phyloP scores from a whole-genome alignment of 768 basidiomycete species.

The Baorangia bicolor region DNA sequence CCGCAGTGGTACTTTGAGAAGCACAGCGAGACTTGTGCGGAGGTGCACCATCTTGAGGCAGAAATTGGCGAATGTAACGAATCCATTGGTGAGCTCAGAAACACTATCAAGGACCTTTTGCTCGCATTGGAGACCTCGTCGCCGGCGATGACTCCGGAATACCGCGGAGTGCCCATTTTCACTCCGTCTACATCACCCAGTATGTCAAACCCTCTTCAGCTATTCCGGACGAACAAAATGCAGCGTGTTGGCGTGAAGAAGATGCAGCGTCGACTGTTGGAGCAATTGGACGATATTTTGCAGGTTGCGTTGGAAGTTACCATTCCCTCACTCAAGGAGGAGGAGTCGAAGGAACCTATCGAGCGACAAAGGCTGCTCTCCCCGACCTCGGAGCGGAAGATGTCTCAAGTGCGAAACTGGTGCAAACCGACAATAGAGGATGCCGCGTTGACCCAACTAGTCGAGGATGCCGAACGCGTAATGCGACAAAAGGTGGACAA shows the following conservation, averaged over 20 bases:
- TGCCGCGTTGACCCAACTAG: constrained; percentile 74
- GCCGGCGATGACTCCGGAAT: constrained; percentile 67
- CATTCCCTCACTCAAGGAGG: constrained; percentile 87
- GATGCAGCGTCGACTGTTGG: constrained; percentile 75
- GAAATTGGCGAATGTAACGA: constrained; percentile 95
- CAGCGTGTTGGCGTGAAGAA: constrained; percentile 79
- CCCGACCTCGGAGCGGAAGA: constrained; percentile 84
- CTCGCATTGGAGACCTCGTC: constrained; percentile 74
- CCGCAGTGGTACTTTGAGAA: constrained; percentile 99
- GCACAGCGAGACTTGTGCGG: constrained; percentile 98
- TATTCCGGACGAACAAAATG: constrained; percentile 77
- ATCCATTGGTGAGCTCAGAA: constrained; percentile 80
- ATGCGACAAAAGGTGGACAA: constrained; percentile 94
- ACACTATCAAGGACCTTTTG: constrained; percentile 78
- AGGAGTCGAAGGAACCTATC: constrained; percentile 87
- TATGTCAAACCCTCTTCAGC: constrained; percentile 70
- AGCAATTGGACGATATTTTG: constrained; percentile 85
- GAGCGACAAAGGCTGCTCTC: constrained; percentile 90
- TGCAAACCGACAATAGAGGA: constrained; percentile 83
- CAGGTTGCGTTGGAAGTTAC: constrained; percentile 78
- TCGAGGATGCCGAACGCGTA: constrained; percentile 84
- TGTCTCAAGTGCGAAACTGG: constrained; percentile 84
- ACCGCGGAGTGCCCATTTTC: constrained; percentile 85
- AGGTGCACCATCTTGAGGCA: constrained; percentile 93
- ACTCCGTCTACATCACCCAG: constrained; percentile 69